Conservation (phyloP, 2,329 filamentous ascomycete genomes). For the Fonsecaea monophora region DNA sequence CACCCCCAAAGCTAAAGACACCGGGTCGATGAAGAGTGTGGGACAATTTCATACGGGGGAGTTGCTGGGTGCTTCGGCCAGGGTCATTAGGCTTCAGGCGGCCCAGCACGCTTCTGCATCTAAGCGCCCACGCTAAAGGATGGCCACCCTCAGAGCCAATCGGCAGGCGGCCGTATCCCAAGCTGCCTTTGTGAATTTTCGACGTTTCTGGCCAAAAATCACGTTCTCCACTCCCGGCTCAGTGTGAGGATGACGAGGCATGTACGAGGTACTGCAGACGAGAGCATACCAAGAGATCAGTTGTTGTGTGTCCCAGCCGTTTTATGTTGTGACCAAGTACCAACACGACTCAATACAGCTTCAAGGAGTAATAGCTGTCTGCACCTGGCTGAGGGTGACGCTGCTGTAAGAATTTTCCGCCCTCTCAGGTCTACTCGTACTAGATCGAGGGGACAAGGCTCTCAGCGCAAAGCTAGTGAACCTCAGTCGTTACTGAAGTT, state of each 20-base stretch:
- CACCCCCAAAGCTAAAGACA: constrained; percentile 8
- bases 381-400: not conserved
- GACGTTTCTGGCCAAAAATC: constrained; percentile 26
- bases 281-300: not conserved
- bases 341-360: not conserved
- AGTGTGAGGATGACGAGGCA: not conserved
- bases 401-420: not conserved
- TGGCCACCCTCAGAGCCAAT: constrained; percentile 8
- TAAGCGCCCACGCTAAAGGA: constrained; percentile 28
- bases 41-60: constrained; percentile 1
- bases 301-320: not conserved
- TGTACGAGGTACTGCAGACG: not conserved
- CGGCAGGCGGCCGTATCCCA: constrained; percentile 7
- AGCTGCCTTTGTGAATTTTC: constrained; percentile 15
- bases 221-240: not conserved
- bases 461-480: not conserved
- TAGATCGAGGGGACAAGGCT: not conserved
- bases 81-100: not conserved
- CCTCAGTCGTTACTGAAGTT: not conserved
- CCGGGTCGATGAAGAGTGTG: constrained; percentile 4
- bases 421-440: not conserved
- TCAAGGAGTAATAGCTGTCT: not conserved
- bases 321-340: not conserved
- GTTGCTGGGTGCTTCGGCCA: not conserved
- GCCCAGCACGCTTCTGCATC: constrained; percentile 24